Evolutionary conservation across 2,329 filamentous ascomycete genomes (phyloP).

Genomic region (Colletotrichum sansevieriae): DNA sequence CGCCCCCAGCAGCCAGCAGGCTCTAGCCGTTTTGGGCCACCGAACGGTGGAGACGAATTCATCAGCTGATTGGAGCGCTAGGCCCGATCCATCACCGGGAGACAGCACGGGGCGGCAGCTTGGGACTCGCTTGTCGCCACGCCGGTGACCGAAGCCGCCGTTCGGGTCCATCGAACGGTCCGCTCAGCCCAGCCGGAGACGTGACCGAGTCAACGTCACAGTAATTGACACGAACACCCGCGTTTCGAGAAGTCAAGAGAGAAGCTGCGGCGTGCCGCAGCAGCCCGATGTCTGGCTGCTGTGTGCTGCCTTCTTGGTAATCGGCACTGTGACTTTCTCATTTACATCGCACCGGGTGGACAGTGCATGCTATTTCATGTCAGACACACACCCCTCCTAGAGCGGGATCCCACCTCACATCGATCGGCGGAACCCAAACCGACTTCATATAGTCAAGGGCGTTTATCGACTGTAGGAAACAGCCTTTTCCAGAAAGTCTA

Average conservation of each 20-base stretch:
- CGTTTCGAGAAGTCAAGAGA: slow-evolving; percentile 4
- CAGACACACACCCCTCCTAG: not conserved
- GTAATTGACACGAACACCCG: not conserved
- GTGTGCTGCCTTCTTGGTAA: not conserved
- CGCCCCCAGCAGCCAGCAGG: slow-evolving; percentile 3
- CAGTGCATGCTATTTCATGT: not conserved
- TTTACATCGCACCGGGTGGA: not conserved
- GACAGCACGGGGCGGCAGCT: slow-evolving; percentile 12
- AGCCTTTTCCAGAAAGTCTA: slow-evolving; percentile 10
- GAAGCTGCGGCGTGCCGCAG: not conserved
- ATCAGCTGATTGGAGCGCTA: slow-evolving; percentile 9
- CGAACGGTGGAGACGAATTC: slow-evolving; percentile 3
- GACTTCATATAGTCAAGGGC: not conserved
- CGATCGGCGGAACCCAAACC: not conserved
- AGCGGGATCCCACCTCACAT: not conserved
- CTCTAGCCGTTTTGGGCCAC: slow-evolving; percentile 34
- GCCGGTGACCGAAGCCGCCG: slow-evolving; percentile 34
- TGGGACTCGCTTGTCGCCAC: slow-evolving; percentile 17
- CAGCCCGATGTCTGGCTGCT: not conserved
- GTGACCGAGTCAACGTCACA: slow-evolving; percentile 1
- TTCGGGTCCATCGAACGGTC: slow-evolving; percentile 19
- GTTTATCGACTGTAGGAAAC: not conserved
- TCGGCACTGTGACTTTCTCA: slow-evolving; percentile 10
- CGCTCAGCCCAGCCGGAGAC: not conserved
- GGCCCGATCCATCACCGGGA: slow-evolving; percentile 33